Percentiles rank a stretch among this genome's conserved stretches.
Conservation (phyloP, 176 grass and related monocot species). For the Bonia amplexicaulis region DNA sequence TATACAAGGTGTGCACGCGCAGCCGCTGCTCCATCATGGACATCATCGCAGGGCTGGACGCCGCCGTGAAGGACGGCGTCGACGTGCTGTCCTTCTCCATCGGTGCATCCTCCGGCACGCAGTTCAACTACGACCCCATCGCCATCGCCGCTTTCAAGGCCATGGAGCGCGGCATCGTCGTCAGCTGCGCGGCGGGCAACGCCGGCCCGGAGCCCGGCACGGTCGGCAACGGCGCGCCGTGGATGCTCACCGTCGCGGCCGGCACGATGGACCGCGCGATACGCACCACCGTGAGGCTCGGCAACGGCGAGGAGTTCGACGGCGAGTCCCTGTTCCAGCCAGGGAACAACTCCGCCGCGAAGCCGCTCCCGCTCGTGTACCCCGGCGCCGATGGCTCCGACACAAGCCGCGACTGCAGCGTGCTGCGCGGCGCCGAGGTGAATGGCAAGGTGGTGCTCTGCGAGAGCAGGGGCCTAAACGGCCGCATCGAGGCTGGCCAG, state of each 20-base stretch:
- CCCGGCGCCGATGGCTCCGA: slow-evolving; percentile 34
- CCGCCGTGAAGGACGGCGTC: slow-evolving; percentile 62
- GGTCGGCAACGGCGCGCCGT: slow-evolving; percentile 65
- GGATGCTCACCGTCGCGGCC: slow-evolving; percentile 89
- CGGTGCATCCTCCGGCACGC: slow-evolving; percentile 51
- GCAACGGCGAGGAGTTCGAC: slow-evolving; percentile 58
- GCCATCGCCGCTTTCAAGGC: slow-evolving; percentile 63
- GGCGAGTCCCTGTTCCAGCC: slow-evolving; percentile 80
- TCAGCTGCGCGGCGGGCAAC: slow-evolving; percentile 80
- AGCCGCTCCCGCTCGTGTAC: slow-evolving; percentile 50
- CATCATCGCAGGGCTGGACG: slow-evolving; percentile 73
- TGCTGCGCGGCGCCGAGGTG: slow-evolving; percentile 43
- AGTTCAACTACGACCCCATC: slow-evolving; percentile 77
- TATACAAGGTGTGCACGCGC: slow-evolving; percentile 75
- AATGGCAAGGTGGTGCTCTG: slow-evolving; percentile 60
- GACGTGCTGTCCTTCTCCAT: slow-evolving; percentile 83
- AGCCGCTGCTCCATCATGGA: slow-evolving; percentile 72
- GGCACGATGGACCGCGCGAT: slow-evolving; percentile 67
- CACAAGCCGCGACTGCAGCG: slow-evolving; percentile 56
- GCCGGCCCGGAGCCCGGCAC: slow-evolving; percentile 30
- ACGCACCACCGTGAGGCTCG: slow-evolving; percentile 60
- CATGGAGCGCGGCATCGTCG: slow-evolving; percentile 75
- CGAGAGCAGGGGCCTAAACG: slow-evolving; percentile 47
- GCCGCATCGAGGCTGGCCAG: slow-evolving; percentile 43
- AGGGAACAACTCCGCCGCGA: background rate